These are phyloP conservation scores for Albophoma yamanashiensis DNA, from an alignment of 2,329 filamentous ascomycete genomes.

Conservation along the genomic window DNA sequence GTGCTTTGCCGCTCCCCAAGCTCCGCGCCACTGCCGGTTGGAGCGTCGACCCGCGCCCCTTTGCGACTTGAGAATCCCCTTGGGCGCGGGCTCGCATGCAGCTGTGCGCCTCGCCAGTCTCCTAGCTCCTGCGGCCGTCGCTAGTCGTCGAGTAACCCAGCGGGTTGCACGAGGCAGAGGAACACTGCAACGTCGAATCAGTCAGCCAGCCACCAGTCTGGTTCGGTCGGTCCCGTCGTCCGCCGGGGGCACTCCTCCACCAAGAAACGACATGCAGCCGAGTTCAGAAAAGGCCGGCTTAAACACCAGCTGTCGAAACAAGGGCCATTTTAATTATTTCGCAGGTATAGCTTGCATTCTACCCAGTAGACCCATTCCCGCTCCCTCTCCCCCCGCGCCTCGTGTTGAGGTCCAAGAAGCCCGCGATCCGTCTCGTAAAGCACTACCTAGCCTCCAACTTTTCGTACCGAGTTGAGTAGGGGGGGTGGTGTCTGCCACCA, in stretches of 20 bases:
- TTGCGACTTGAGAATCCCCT: not conserved
- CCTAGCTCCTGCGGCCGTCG: not conserved
- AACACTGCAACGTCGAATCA: not conserved
- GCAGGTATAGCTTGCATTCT: not conserved
- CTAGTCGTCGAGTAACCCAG: not conserved
- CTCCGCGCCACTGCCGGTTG: no score
- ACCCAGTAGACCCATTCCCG: not conserved
- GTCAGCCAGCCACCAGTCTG: not conserved
- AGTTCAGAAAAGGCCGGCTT: not conserved
- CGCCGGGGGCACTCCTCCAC: not conserved
- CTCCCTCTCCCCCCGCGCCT: not conserved
- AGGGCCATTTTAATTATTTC: not conserved
- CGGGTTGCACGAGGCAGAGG: not conserved
- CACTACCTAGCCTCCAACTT: not conserved
- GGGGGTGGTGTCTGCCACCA: not conserved
- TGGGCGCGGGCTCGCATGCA: no score
- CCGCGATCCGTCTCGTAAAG: not conserved
- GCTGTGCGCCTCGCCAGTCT: not conserved
- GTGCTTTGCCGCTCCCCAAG: no score
- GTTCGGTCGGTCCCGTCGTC: not conserved
- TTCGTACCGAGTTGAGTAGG: not conserved
- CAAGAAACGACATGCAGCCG: not conserved
- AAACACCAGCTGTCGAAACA: not conserved
- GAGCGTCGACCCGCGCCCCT: no score
- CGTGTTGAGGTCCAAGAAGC: conserved; percentile 12